phyloP scores from a whole-genome alignment of 2,329 filamentous ascomycete genomes.

The Beauveria medogensis region DNA sequence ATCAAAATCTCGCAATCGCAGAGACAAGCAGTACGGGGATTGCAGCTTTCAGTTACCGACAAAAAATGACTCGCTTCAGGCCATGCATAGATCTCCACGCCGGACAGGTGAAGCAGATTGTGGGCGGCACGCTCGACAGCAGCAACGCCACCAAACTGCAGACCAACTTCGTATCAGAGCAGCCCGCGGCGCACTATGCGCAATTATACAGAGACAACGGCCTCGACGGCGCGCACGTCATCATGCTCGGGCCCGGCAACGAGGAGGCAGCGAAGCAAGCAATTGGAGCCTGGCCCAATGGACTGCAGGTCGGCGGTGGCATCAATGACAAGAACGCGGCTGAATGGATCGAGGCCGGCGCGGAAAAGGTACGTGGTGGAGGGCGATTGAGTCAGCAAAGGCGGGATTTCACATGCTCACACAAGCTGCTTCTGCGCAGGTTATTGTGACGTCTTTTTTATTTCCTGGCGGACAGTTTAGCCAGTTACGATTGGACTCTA shows the following conservation, averaged over 20 bases:
- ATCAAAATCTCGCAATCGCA: not conserved
- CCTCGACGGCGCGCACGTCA: slow-evolving; percentile 80
- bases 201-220: slow-evolving; percentile 67
- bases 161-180: slow-evolving; percentile 86
- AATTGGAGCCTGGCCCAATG: slow-evolving; percentile 66
- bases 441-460: slow-evolving; percentile 93
- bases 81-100: slow-evolving; percentile 97
- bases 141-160: slow-evolving; percentile 54
- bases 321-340: slow-evolving; percentile 78
- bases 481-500: slow-evolving; percentile 62
- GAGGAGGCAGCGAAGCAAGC: slow-evolving; percentile 71
- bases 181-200: slow-evolving; percentile 75
- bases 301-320: slow-evolving; percentile 87
- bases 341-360: slow-evolving; percentile 80
- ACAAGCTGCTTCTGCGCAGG: slow-evolving; percentile 43
- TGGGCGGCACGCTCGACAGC: slow-evolving; percentile 81
- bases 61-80: slow-evolving; percentile 78
- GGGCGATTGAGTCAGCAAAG: not conserved
- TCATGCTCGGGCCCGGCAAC: slow-evolving; percentile 91
- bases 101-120: slow-evolving; percentile 97
- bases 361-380: slow-evolving; percentile 62
- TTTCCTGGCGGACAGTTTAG: slow-evolving; percentile 82
- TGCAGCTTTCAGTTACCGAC: not conserved
- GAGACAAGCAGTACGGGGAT: not conserved
- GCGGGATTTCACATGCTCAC: not conserved